Base-by-base conservation (phyloP, 495 filamentous ascomycete genomes). In the Penicillium odoratum region DNA sequence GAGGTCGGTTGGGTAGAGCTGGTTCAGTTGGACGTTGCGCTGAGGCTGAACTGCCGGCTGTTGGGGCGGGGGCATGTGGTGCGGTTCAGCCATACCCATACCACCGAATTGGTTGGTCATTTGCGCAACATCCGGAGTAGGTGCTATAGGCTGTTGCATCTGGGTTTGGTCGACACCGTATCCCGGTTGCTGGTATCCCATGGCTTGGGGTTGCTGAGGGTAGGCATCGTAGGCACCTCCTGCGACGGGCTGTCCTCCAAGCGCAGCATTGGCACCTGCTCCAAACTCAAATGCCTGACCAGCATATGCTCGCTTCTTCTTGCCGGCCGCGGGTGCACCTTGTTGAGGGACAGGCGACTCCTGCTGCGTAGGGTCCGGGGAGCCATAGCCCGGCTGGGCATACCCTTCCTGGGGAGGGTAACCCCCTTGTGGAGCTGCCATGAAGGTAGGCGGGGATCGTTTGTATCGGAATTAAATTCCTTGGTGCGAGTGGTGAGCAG, bases 201-300 rank as follows among this genome's bases (percentile, higher is more conserved):
- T 68, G 53, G 69, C 64, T 58, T 72, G 73, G 36, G 68, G 81
- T 65, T 83, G 83, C 36, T 80, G 75, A 64, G 74, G 69, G 51
- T 89, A 90, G 48, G 79, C 82, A 48, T 82, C 85, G 77, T 73
- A 83, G 69, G 73, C 66, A 55, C 75, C 81, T 48, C 81, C 81
- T 3, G 70, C 81, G 28, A 75, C 72, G 46, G 69, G 69, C 66
- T 88, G 85, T 48, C 80, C 83, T 59, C 82, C 83, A 44, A 85
- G 68, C 15, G 77, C 88, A 51, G 90, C 86, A 84, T 98, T 98
- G 65, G 88, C 90, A 62, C 94, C 94, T 31, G 83, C 83, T 33
- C 89, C 93, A 67, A 98, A 92, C 10, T 97, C 95, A 71, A 93
- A 98, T 6, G 93, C 93, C 69, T 92, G 88, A 28, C 90, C 91